Conservation (phyloP, 768 basidiomycete genomes). For the Macrolepiota fuliginosa region DNA sequence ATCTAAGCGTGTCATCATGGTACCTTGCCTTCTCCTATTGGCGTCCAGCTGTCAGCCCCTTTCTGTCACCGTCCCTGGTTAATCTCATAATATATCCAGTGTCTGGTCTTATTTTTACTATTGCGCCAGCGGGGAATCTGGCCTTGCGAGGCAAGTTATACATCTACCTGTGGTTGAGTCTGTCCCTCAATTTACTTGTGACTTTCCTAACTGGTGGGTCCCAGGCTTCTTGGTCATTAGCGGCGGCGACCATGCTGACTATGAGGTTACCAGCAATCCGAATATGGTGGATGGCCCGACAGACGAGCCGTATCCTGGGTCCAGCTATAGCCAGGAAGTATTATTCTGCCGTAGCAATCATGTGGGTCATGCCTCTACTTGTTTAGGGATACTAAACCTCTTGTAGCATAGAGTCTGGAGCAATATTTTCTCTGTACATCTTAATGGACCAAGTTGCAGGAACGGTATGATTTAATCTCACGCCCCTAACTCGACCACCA, state of each 20-base stretch:
- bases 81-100: conserved; percentile 7
- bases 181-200: conserved; percentile 32
- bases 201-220: conserved; percentile 31
- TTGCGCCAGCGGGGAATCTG: conserved; percentile 5
- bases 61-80: background rate
- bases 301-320: conserved; percentile 24
- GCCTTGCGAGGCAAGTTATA: conserved; percentile 18
- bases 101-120: conserved; percentile 19
- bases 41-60: conserved; percentile 27
- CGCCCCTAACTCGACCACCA: background rate
- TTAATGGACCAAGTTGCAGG: background rate
- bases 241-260: background rate
- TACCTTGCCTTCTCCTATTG: conserved; percentile 26
- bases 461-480: background rate
- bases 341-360: conserved; percentile 30
- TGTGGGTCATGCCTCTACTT: conserved; percentile 23
- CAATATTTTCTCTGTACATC: conserved; percentile 29
- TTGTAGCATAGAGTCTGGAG: conserved; percentile 35
- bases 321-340: conserved; percentile 28
- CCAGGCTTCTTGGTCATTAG: background rate
- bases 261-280: conserved; percentile 26
- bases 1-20: conserved; percentile 25
- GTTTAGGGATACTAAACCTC: background rate
- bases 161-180: conserved; percentile 31
- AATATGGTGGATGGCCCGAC: conserved; percentile 31